phyloP scores from a whole-genome alignment of 345 rosid species.

The Populus tremula region DNA sequence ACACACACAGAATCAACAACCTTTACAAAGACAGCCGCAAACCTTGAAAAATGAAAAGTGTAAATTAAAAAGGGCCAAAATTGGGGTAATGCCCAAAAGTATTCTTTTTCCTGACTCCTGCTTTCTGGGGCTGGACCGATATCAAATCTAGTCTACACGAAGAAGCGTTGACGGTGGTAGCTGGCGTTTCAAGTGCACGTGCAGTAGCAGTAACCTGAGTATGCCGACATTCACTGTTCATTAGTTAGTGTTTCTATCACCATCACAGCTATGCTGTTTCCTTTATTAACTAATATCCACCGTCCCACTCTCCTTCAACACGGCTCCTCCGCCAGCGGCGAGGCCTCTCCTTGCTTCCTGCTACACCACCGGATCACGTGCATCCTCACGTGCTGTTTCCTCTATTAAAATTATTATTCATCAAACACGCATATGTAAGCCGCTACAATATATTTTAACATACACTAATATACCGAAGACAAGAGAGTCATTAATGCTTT shows the following conservation, averaged over 20 bases:
- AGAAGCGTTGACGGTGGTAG: not conserved
- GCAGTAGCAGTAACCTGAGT: slow-evolving; percentile 4
- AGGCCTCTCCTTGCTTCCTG: slow-evolving; percentile 12
- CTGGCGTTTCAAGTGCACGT: not conserved
- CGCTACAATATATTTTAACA: no score
- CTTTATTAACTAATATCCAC: not conserved
- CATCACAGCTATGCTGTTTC: not conserved
- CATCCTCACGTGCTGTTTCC: not conserved
- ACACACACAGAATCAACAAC: no score
- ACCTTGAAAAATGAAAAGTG: not conserved
- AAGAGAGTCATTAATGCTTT: no score
- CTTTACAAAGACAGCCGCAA: not conserved
- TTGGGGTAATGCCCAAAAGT: not conserved
- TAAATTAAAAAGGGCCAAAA: not conserved
- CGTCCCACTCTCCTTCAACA: not conserved
- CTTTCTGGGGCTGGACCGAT: not conserved
- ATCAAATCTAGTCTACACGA: not conserved
- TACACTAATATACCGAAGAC: no score
- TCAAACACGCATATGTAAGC: not conserved
- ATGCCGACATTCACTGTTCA: slow-evolving; percentile 28
- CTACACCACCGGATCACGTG: slow-evolving; percentile 15
- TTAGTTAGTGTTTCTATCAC: slow-evolving; percentile 8
- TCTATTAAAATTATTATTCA: not conserved
- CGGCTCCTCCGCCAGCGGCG: slow-evolving; percentile 28
- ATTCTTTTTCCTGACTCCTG: not conserved